Percentiles rank a stretch among this genome's conserved stretches.
Evolutionary conservation across 495 filamentous ascomycete genomes (phyloP).

Genomic region (Neurospora hispaniola): DNA sequence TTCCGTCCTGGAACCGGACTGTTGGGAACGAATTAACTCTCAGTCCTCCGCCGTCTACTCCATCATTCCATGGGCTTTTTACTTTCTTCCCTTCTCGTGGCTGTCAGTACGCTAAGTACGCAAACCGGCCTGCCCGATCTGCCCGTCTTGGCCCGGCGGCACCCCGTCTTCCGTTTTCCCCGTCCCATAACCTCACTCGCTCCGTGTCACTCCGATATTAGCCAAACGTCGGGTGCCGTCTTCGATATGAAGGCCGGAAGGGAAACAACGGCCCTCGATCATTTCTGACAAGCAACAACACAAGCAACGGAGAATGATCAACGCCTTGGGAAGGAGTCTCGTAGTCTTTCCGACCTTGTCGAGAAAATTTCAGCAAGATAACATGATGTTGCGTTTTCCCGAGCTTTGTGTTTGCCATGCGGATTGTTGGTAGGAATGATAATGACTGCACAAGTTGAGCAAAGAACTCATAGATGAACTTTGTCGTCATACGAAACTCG

Average conservation of each 20-base stretch:
- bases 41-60: background rate
- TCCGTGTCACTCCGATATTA: background rate
- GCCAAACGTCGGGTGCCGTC: background rate
- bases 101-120: background rate
- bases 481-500: background rate
- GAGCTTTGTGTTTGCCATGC: background rate
- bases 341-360: background rate
- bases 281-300: background rate
- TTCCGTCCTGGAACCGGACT: constrained; percentile 3
- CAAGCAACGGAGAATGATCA: background rate
- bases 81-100: background rate
- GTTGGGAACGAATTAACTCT: constrained; percentile 7
- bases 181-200: background rate
- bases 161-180: background rate
- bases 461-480: too few relatives aligned
- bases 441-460: background rate
- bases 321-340: background rate
- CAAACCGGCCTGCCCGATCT: background rate
- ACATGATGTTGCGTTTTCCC: background rate
- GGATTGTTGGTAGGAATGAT: background rate
- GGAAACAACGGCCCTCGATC: background rate
- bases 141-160: background rate
- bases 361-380: background rate
- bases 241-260: background rate
- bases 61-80: background rate